phyloP scores from a whole-genome alignment of 345 rosid genomes.

The Salix dunnii region DNA sequence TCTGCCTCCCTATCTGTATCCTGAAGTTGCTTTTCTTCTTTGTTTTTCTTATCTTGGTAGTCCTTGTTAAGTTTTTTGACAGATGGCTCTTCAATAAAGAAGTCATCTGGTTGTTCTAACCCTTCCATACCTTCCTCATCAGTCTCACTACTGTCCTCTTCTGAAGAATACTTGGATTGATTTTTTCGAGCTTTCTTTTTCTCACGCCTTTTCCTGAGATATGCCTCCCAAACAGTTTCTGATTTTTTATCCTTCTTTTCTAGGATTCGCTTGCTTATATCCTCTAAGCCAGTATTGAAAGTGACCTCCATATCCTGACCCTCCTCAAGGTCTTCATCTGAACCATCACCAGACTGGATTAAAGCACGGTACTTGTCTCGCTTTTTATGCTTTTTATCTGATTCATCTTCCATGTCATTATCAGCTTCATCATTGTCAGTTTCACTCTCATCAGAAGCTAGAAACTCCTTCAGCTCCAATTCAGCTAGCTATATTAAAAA shows the following conservation, averaged over 20 bases:
- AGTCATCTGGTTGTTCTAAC: conserved; percentile 54
- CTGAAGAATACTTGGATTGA: conserved; percentile 52
- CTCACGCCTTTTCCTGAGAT: conserved; percentile 57
- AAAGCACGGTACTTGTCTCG: conserved; percentile 64
- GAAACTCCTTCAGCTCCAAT: conserved; percentile 70
- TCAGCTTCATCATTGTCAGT: conserved; percentile 47
- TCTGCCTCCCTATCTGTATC: conserved; percentile 40
- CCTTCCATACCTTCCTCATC: conserved; percentile 11
- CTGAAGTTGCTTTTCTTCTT: conserved; percentile 26
- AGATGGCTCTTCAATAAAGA: conserved; percentile 64
- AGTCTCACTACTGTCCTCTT: conserved; percentile 17
- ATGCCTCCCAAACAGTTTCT: conserved; percentile 75
- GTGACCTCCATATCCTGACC: conserved; percentile 89
- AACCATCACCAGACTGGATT: conserved; percentile 54
- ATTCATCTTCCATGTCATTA: conserved; percentile 26
- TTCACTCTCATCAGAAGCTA: conserved; percentile 84
- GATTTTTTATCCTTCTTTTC: conserved; percentile 68
- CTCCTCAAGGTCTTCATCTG: conserved; percentile 58
- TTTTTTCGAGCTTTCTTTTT: conserved; percentile 64
- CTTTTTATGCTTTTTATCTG: conserved; percentile 44
- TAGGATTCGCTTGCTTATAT: conserved; percentile 67
- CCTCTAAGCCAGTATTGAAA: conserved; percentile 88
- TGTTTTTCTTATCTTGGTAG: conserved; percentile 20
- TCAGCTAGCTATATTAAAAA: conserved; percentile 57
- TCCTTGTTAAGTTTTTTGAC: conserved; percentile 38